These are phyloP conservation scores for Schoenoplectus triqueter DNA, from an alignment of 202 grass and related monocot genomes.

Conservation along the genomic window DNA sequence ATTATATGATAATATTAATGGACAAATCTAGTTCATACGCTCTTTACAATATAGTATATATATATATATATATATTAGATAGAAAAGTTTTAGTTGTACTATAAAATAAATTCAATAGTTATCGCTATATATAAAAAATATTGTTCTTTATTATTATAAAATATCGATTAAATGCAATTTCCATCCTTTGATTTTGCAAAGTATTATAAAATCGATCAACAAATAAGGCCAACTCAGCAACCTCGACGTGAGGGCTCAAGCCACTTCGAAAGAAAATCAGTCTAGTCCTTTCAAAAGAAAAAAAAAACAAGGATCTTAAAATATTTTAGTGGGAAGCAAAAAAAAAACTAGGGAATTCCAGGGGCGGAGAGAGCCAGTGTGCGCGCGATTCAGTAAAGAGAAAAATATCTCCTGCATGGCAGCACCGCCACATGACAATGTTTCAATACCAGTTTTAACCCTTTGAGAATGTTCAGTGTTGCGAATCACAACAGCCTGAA, in stretches of 20 bases:
- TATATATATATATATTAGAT: background rate
- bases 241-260: background rate
- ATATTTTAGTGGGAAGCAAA: background rate
- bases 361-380: background rate
- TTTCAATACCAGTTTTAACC: background rate
- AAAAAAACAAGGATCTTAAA: background rate
- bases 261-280: too few relatives aligned
- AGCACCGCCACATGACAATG: background rate
- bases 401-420: constrained; percentile 30
- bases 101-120: background rate
- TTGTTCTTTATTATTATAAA: background rate
- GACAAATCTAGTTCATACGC: too few relatives aligned
- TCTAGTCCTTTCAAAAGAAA: background rate
- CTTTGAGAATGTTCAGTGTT: background rate
- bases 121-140: too few relatives aligned
- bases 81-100: background rate
- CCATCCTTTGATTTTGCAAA: background rate
- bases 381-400: background rate
- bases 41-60: background rate
- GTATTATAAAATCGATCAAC: background rate
- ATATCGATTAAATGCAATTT: background rate
- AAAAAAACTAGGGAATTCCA: background rate
- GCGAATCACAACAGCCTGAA: background rate
- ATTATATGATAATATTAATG: too few relatives aligned
- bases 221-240: background rate